Evolutionary conservation across 768 basidiomycete species (phyloP).

Genomic region (Suillus weaverae): DNA sequence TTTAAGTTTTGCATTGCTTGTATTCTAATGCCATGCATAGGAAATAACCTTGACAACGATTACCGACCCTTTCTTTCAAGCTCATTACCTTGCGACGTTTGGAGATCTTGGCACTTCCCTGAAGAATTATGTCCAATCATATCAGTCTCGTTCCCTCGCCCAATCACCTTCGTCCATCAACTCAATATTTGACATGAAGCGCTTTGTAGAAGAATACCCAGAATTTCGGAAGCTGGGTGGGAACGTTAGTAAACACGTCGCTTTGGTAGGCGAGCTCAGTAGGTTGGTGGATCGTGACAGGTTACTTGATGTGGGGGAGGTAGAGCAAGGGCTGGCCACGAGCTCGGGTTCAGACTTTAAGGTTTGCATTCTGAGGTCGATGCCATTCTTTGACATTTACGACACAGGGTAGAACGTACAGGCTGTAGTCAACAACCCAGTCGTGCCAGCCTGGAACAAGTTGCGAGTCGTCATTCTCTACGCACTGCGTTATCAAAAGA

Average conservation of each 20-base stretch:
- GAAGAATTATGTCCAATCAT: slow-evolving; percentile 91
- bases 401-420: slow-evolving; percentile 67
- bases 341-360: slow-evolving; percentile 88
- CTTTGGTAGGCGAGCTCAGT: slow-evolving; percentile 94
- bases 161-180: slow-evolving; percentile 81
- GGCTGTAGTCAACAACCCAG: slow-evolving; percentile 64
- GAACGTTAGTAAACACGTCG: slow-evolving; percentile 98
- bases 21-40: slow-evolving; percentile 39
- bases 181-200: slow-evolving; percentile 96
- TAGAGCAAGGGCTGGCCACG: slow-evolving; percentile 94
- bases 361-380: slow-evolving; percentile 42
- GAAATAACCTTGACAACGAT: slow-evolving; percentile 91
- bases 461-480: slow-evolving; percentile 89
- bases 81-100: slow-evolving; percentile 89
- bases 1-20: slow-evolving; percentile 6
- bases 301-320: slow-evolving; percentile 86
- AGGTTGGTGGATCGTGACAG: slow-evolving; percentile 84
- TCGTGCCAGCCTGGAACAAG: slow-evolving; percentile 77
- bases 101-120: slow-evolving; percentile 93
- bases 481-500: slow-evolving; percentile 93
- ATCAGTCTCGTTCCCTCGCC: slow-evolving; percentile 79
- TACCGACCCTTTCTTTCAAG: slow-evolving; percentile 93
- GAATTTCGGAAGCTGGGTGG: slow-evolving; percentile 96
- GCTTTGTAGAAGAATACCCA: slow-evolving; percentile 96
- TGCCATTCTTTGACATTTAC: slow-evolving; percentile 4